Evolutionary conservation across 768 basidiomycete species (phyloP).

Genomic region (Serendipita vermifera): DNA sequence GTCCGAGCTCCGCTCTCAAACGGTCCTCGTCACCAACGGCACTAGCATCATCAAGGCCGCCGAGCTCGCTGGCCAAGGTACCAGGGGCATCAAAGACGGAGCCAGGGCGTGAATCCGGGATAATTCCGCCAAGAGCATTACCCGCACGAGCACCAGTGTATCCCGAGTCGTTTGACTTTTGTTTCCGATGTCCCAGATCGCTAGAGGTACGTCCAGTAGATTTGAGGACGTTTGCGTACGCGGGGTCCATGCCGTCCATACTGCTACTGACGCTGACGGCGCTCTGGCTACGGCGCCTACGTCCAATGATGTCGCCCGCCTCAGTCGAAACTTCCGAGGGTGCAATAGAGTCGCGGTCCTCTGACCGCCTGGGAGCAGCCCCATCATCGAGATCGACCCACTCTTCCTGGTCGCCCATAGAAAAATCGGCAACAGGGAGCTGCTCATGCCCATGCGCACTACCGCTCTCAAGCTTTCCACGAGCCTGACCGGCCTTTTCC

Average conservation of each 20-base stretch:
- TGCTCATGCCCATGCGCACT: neutral
- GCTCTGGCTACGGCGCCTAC: neutral
- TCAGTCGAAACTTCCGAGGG: neutral
- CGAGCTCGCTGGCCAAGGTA: slow-evolving; percentile 49
- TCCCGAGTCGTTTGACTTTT: slow-evolving; percentile 25
- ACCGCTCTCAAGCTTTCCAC: neutral
- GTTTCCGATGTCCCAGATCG: slow-evolving; percentile 16
- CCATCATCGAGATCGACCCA: slow-evolving; percentile 6
- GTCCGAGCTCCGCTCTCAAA: slow-evolving; percentile 18
- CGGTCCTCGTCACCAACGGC: slow-evolving; percentile 15
- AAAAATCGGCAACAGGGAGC: slow-evolving; percentile 1
- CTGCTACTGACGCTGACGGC: slow-evolving; percentile 29
- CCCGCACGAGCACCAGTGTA: slow-evolving; percentile 26
- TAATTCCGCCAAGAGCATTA: slow-evolving; percentile 13
- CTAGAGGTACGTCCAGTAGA: slow-evolving; percentile 32
- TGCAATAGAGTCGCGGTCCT: neutral
- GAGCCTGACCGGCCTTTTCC: slow-evolving; percentile 20
- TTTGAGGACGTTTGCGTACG: slow-evolving; percentile 64
- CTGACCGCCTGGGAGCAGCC: neutral
- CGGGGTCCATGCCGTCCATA: slow-evolving; percentile 79
- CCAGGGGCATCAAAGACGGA: slow-evolving; percentile 62
- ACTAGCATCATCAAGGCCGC: slow-evolving; percentile 25
- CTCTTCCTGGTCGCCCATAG: slow-evolving; percentile 2
- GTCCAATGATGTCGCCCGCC: neutral
- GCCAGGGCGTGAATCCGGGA: slow-evolving; percentile 44